phyloP scores from a whole-genome alignment of 176 grass and related monocot species.

The Eremochloa ophiuroides region DNA sequence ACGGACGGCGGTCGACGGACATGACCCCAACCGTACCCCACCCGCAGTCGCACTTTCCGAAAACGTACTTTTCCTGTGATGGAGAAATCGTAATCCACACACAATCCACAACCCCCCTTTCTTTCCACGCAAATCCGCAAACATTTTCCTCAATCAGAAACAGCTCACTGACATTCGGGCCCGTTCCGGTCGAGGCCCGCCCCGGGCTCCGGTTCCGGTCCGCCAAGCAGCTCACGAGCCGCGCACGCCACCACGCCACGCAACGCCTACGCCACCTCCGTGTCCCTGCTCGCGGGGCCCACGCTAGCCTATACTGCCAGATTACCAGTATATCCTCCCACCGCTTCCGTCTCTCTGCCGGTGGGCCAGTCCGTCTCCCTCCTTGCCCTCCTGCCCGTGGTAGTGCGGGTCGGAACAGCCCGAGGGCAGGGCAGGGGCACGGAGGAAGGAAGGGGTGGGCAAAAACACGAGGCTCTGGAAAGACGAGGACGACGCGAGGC shows the following conservation, averaged over 20 bases:
- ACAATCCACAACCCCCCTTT: no score
- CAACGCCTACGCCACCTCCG: not conserved
- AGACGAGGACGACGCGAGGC: not conserved
- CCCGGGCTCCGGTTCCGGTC: not conserved
- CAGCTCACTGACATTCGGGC: not conserved
- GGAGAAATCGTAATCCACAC: not conserved
- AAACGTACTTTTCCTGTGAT: not conserved
- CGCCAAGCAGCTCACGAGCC: not conserved
- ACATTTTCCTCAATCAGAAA: not conserved
- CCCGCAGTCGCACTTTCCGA: not conserved
- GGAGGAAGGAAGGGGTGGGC: not conserved
- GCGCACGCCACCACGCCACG: not conserved
- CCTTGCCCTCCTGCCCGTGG: no score
- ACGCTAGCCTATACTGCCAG: no score
- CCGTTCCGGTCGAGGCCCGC: not conserved
- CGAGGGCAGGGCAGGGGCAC: no score
- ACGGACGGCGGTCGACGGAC: no score
- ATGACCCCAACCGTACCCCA: no score
- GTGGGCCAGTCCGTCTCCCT: not conserved
- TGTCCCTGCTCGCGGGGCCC: not conserved
- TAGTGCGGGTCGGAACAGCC: not conserved
- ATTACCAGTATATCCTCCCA: not conserved
- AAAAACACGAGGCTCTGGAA: not conserved
- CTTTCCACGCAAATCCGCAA: not conserved
- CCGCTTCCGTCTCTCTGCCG: not conserved